Evolutionary conservation across 352 stramenopile species (phyloP), one percentile per base, ranked within the genome.

Genomic region (Globisporangium middletonii): DNA sequence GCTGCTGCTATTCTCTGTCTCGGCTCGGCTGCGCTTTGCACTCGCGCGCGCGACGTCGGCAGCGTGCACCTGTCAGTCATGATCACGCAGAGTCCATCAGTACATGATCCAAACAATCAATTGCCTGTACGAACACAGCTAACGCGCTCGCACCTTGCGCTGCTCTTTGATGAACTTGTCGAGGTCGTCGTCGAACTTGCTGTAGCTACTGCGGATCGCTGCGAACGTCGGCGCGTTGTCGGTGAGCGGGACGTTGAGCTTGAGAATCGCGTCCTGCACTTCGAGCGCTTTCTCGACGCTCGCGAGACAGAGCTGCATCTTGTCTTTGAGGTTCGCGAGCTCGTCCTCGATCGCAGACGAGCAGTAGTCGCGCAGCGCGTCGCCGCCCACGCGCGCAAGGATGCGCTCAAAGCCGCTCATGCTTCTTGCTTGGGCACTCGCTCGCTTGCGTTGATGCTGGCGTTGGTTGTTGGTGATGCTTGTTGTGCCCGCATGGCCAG

Each of bases 321-420:
- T 77, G 47, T 43, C 64, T 60, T 87, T 78, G 50, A 89, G 59
- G 53, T 69, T 81, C 23, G 64, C 69, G 33, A 89, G 67, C 65
- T 89, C 79, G 55, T 89, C 77, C 38, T 89, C 79, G 59, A 89
- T 89, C n/a, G 79, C 76, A 13, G 77, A 89, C 30, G 77, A 85
- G 68, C 76, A 89, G 61, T 86, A 89, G 57, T 82, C 79, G 58
- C 77, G 76, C 67, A 89, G 66, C 46, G 79, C 79, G 55, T 89
- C 76, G 64, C 76, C 75, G 61, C 71, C 65, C 26, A 89, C 79
- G 53, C 77, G 79, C 63, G 76, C 79, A 55, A 89, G 55, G 60
- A 89, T 89, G 49, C 79, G 79, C 65, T 89, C 79, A 64, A 87
- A 87, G 35, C 79, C 79, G 65, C 77, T 86, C 79, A 89, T 89